Percentiles rank a stretch among this genome's conserved stretches.
Evolutionary conservation across 129 eudicot genomes (phyloP).

Genomic region (Pulicaria dysenterica): DNA sequence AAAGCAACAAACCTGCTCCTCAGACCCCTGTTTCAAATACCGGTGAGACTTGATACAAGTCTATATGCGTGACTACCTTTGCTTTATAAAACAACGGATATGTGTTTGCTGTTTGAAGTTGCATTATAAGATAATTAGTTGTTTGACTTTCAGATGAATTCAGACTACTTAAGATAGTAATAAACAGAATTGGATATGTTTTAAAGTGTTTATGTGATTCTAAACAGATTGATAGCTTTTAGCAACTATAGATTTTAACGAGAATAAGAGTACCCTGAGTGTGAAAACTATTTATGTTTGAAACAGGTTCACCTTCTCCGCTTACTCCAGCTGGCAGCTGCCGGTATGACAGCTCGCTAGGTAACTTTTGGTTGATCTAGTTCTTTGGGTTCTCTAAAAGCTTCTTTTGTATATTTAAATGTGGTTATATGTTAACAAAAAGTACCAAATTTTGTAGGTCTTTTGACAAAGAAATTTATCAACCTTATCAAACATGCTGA

Average conservation of each 20-base stretch:
- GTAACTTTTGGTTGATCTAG: slow-evolving; percentile 41
- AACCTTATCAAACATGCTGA: slow-evolving; percentile 89
- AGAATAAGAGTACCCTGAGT: background rate
- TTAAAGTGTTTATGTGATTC: too few relatives aligned
- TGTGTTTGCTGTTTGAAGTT: background rate
- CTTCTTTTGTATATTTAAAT: background rate
- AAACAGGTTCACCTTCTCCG: slow-evolving; percentile 83
- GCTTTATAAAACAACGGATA: background rate
- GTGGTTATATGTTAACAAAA: background rate
- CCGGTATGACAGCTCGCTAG: slow-evolving; percentile 94
- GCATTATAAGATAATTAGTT: too few relatives aligned
- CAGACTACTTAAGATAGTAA: too few relatives aligned
- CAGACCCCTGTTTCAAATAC: slow-evolving; percentile 75
- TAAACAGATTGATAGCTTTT: background rate
- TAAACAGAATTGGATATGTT: too few relatives aligned
- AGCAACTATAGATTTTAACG: slow-evolving; percentile 2
- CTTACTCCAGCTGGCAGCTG: slow-evolving; percentile 91
- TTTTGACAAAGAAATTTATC: slow-evolving; percentile 86
- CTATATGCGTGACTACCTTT: slow-evolving; percentile 4
- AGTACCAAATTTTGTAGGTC: slow-evolving; percentile 48
- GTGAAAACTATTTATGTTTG: slow-evolving; percentile 25
- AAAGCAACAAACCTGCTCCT: slow-evolving; percentile 58
- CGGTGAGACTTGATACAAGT: slow-evolving; percentile 53
- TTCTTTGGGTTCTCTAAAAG: background rate
- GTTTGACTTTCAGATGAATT: too few relatives aligned